A percentile compares a stretch with the other conserved stretches of the same genome.
Evolutionary conservation across 768 basidiomycete species (phyloP).

Genomic region (Lentinula sp.): DNA sequence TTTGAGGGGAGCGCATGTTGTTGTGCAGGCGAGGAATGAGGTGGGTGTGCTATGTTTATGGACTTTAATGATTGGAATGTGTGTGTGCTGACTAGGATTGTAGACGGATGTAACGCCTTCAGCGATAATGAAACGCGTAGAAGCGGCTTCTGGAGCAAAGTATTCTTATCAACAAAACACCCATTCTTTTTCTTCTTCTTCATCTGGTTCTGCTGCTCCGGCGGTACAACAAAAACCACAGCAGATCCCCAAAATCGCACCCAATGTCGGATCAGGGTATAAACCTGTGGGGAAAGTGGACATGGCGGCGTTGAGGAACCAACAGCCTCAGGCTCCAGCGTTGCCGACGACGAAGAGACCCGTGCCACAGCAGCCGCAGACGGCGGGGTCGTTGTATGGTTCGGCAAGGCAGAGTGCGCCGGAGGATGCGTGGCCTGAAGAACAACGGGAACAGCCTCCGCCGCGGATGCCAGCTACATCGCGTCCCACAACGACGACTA

Average conservation of each 20-base stretch:
- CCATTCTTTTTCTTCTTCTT: slow-evolving; percentile 33
- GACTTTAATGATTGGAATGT: not conserved
- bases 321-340: slow-evolving; percentile 24
- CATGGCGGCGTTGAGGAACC: slow-evolving; percentile 53
- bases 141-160: slow-evolving; percentile 83
- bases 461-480: slow-evolving; percentile 39
- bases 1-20: slow-evolving; percentile 80
- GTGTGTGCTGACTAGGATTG: not conserved
- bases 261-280: slow-evolving; percentile 61
- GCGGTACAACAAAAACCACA: slow-evolving; percentile 36
- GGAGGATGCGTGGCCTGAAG: slow-evolving; percentile 57
- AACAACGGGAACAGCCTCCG: slow-evolving; percentile 27
- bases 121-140: slow-evolving; percentile 81
- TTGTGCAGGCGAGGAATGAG: slow-evolving; percentile 83
- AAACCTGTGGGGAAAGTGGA: slow-evolving; percentile 72
- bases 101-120: slow-evolving; percentile 77
- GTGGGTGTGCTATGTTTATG: slow-evolving; percentile 29
- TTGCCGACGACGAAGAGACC: slow-evolving; percentile 37
- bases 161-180: slow-evolving; percentile 81
- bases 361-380: slow-evolving; percentile 13
- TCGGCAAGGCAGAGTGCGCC: slow-evolving; percentile 33
- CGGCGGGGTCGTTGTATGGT: slow-evolving; percentile 39
- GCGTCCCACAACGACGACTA: slow-evolving; percentile 14
- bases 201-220: no score
- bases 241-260: not conserved